Percentiles rank a stretch among this genome's conserved stretches.
Evolutionary conservation across 805 yeast species (phyloP).

Genomic region (Yamadazyma laniorum): DNA sequence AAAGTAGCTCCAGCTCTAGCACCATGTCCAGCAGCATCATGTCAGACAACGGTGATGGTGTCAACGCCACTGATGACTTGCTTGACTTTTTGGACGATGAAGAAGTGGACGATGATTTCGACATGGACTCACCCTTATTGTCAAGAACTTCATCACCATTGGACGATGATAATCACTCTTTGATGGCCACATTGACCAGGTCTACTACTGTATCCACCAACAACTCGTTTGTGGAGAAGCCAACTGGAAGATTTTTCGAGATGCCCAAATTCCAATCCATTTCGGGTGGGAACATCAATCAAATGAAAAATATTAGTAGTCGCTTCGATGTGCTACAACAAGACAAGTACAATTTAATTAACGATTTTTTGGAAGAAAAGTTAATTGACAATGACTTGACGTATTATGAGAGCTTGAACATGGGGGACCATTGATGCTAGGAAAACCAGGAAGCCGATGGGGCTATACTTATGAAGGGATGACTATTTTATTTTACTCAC

Average conservation of each 20-base stretch:
- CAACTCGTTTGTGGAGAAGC: slow-evolving; percentile 19
- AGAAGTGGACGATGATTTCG: slow-evolving; percentile 19
- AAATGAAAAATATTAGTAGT: slow-evolving; percentile 4
- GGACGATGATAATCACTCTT: slow-evolving; percentile 27
- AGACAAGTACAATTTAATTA: slow-evolving; percentile 40
- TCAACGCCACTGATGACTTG: slow-evolving; percentile 3
- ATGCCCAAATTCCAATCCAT: slow-evolving; percentile 25
- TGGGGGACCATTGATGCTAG: neutral
- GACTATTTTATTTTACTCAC: slow-evolving; percentile 11
- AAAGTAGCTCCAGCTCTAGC: too few species aligned
- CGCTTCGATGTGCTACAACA: slow-evolving; percentile 19
- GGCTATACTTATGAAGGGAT: slow-evolving; percentile 12
- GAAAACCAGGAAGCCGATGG: slow-evolving; percentile 1
- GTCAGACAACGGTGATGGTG: neutral
- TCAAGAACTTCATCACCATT: slow-evolving; percentile 41
- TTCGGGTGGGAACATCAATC: neutral
- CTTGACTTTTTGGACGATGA: slow-evolving; percentile 7
- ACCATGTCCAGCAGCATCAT: too few species aligned
- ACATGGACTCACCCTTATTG: slow-evolving; percentile 25
- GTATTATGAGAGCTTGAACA: slow-evolving; percentile 26
- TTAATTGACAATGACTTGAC: slow-evolving; percentile 36
- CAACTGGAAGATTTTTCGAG: slow-evolving; percentile 24
- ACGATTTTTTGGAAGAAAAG: slow-evolving; percentile 41
- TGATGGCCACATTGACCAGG: slow-evolving; percentile 40
- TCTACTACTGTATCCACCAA: slow-evolving; percentile 42